phyloP scores from a whole-genome alignment of 2,329 filamentous ascomycete species.

The Nectriaceae sp. region DNA sequence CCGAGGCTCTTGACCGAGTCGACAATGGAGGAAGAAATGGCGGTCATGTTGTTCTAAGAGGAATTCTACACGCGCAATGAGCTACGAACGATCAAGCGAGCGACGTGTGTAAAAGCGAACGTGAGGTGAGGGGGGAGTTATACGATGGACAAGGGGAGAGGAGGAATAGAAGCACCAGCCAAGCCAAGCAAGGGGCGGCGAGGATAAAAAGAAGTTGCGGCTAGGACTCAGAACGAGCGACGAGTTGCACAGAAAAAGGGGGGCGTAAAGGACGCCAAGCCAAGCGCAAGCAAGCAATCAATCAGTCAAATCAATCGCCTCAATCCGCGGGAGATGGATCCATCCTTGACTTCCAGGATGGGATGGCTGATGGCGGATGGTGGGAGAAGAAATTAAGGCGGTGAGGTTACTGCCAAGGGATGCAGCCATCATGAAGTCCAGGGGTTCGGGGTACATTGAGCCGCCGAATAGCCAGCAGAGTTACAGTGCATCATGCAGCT shows the following conservation, averaged over 20 bases:
- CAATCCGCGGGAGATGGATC: not conserved
- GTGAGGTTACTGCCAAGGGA: constrained; percentile 27
- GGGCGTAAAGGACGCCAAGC: no score
- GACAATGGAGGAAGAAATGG: constrained; percentile 13
- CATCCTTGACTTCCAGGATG: not conserved
- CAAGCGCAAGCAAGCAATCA: no score
- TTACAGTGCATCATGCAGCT: no score
- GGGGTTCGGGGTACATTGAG: not conserved
- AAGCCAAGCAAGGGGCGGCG: constrained; percentile 2
- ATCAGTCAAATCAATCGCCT: not conserved
- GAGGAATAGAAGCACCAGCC: constrained; percentile 19
- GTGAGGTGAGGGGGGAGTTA: constrained; percentile 7
- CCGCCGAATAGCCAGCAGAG: no score
- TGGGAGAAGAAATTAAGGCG: constrained; percentile 28
- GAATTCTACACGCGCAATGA: not conserved
- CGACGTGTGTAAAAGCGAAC: not conserved
- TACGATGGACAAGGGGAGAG: constrained; percentile 10
- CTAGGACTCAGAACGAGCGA: not conserved
- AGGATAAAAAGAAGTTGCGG: constrained; percentile 20
- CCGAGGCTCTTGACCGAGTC: constrained; percentile 34
- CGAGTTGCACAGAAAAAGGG: not conserved
- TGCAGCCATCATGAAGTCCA: not conserved
- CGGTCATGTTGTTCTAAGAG: not conserved
- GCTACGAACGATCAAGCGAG: not conserved
- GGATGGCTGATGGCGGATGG: not conserved